A percentile compares a stretch with the other conserved stretches of the same genome.
Evolutionary conservation across 441 rosid species (phyloP).

Genomic region (Daphne laureola): DNA sequence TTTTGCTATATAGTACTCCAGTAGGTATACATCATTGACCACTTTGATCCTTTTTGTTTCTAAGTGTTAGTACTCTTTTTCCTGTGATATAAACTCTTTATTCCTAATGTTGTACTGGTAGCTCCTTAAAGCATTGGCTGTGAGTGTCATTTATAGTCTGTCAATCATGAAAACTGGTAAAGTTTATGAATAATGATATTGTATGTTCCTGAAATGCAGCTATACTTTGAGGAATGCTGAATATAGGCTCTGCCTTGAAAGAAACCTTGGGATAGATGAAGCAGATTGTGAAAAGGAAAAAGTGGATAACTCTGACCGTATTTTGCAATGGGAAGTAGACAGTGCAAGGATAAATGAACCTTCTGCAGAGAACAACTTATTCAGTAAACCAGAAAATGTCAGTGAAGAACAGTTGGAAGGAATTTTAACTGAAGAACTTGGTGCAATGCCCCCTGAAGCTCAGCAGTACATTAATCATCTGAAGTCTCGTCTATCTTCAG

Average conservation of each 20-base stretch:
- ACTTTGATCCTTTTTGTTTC: too few relatives aligned
- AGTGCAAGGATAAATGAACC: slow-evolving; percentile 20
- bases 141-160: not conserved
- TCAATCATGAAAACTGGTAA: too few relatives aligned
- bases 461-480: slow-evolving; percentile 55
- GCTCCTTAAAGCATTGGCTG: not conserved
- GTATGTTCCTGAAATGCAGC: slow-evolving; percentile 28
- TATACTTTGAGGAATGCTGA: slow-evolving; percentile 88
- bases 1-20: too few relatives aligned
- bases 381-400: slow-evolving; percentile 23
- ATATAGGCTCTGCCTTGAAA: slow-evolving; percentile 81
- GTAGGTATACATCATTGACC: too few relatives aligned
- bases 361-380: slow-evolving; percentile 21
- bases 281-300: slow-evolving; percentile 29
- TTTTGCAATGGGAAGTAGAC: slow-evolving; percentile 32
- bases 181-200: too few relatives aligned
- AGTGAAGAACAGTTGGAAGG: slow-evolving; percentile 26
- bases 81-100: too few relatives aligned
- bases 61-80: too few relatives aligned
- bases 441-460: slow-evolving; percentile 62
- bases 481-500: slow-evolving; percentile 59
- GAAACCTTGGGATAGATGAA: slow-evolving; percentile 52
- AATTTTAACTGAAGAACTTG: slow-evolving; percentile 36
- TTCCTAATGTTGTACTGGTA: too few relatives aligned
- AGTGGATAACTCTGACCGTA: slow-evolving; percentile 25